phyloP scores from a whole-genome alignment of 177 flowering plant genomes.

The Vitis hybrid region DNA sequence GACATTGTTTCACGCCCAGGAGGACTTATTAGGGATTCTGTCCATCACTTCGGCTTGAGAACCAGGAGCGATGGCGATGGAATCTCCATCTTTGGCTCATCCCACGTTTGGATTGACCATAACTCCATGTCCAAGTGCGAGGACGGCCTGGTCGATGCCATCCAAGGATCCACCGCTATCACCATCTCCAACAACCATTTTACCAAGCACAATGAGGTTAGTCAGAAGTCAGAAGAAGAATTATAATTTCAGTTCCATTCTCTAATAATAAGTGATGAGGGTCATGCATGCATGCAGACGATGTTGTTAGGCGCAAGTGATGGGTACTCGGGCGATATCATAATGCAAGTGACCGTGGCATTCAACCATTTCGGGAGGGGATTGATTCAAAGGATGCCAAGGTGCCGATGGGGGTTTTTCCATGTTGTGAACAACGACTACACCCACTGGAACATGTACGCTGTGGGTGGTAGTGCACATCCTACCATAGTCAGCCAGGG shows the following conservation, averaged over 20 bases:
- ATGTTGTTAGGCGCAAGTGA: background rate
- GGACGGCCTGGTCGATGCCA: conserved; percentile 73
- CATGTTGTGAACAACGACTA: conserved; percentile 85
- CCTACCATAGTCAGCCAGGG: conserved; percentile 86
- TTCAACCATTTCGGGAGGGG: conserved; percentile 74
- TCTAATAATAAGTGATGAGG: too few relatives aligned
- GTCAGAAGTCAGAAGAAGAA: too few relatives aligned
- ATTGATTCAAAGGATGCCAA: conserved; percentile 83
- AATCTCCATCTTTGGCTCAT: conserved; percentile 55
- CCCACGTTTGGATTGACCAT: conserved; percentile 78
- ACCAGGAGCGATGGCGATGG: conserved; percentile 79
- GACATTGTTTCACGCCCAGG: conserved; percentile 45
- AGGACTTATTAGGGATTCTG: conserved; percentile 61
- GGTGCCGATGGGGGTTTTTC: conserved; percentile 64
- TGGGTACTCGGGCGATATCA: background rate
- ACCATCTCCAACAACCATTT: conserved; percentile 85
- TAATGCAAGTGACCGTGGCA: conserved; percentile 70
- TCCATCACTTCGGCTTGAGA: conserved; percentile 51
- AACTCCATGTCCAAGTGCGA: conserved; percentile 50
- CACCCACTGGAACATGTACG: conserved; percentile 80
- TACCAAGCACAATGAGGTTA: conserved; percentile 76
- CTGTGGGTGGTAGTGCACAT: conserved; percentile 68
- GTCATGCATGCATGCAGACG: too few relatives aligned
- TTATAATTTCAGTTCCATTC: too few relatives aligned
- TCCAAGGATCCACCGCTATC: conserved; percentile 71